Conservation (phyloP, 306 rosid species). For the Vachellia collinsii region DNA sequence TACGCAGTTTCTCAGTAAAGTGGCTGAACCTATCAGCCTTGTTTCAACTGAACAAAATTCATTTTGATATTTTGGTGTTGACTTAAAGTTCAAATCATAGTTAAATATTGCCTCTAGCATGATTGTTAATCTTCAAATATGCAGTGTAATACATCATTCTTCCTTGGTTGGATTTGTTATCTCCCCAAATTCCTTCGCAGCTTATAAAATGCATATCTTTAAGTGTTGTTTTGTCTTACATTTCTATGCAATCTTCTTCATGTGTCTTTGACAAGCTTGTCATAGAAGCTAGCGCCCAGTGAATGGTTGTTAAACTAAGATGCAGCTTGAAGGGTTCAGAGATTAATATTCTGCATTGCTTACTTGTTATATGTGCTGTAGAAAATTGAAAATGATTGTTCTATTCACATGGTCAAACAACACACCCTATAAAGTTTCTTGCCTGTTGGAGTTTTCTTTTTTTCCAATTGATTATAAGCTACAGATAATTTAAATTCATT, state of each 20-base stretch:
- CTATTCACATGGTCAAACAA: background rate
- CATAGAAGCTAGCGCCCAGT: background rate
- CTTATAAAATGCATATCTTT: background rate
- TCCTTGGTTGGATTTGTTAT: background rate
- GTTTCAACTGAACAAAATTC: background rate
- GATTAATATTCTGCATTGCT: background rate
- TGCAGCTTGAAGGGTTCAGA: background rate
- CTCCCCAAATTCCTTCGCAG: background rate
- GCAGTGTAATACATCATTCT: background rate
- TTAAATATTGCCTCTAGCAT: background rate
- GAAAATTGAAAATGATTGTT: background rate
- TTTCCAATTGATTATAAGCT: background rate
- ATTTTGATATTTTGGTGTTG: background rate
- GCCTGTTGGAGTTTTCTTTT: background rate
- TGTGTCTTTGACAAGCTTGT: background rate
- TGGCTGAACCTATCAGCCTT: background rate
- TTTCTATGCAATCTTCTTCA: background rate
- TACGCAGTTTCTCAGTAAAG: slow-evolving; percentile 6
- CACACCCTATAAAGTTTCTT: background rate
- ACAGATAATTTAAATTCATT: slow-evolving; percentile 6
- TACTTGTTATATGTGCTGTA: background rate
- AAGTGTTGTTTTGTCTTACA: background rate
- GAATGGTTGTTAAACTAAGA: background rate
- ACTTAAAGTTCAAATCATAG: slow-evolving; percentile 4
- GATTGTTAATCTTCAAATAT: slow-evolving; percentile 8